Conservation (phyloP, 495 filamentous ascomycete species). For the Tuber calosporum region DNA sequence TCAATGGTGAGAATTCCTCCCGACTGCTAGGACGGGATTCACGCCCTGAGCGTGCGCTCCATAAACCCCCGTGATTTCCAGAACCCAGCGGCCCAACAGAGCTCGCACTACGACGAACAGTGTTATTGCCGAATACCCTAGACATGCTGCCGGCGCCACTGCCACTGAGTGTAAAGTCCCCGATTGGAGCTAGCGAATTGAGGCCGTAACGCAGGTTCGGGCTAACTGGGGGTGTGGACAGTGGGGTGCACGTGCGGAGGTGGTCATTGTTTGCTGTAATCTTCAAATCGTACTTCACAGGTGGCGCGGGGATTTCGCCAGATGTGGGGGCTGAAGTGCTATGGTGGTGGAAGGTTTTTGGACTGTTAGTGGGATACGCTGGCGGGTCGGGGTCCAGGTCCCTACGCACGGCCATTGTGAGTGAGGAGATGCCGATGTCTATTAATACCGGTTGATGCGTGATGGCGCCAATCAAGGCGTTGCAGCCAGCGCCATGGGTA, state of each 20-base stretch:
- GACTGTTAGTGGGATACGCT: constrained; percentile 31
- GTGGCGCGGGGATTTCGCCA: constrained; percentile 41
- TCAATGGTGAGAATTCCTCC: constrained; percentile 12
- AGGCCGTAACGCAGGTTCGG: constrained; percentile 14
- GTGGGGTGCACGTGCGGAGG: constrained; percentile 18
- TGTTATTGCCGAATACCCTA: constrained; percentile 14
- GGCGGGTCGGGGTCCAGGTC: constrained; percentile 41
- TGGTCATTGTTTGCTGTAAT: constrained; percentile 34
- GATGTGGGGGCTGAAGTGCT: constrained; percentile 25
- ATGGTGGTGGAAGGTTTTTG: constrained; percentile 39
- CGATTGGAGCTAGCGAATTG: constrained; percentile 17
- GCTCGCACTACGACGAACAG: constrained; percentile 29
- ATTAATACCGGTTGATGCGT: constrained; percentile 81
- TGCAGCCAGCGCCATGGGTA: constrained; percentile 96
- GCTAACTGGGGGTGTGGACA: constrained; percentile 22
- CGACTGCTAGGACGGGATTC: constrained; percentile 16
- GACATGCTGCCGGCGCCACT: constrained; percentile 13
- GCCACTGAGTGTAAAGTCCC: constrained; percentile 22
- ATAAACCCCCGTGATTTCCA: constrained; percentile 21
- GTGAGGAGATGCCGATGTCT: constrained; percentile 79
- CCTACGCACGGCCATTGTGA: constrained; percentile 80
- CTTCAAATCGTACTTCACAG: constrained; percentile 25
- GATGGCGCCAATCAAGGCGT: constrained; percentile 85
- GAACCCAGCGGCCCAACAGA: constrained; percentile 7
- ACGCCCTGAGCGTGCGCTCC: constrained; percentile 22